phyloP scores from a whole-genome alignment of 1,139 yeast genomes.

The Pichia sp. region DNA sequence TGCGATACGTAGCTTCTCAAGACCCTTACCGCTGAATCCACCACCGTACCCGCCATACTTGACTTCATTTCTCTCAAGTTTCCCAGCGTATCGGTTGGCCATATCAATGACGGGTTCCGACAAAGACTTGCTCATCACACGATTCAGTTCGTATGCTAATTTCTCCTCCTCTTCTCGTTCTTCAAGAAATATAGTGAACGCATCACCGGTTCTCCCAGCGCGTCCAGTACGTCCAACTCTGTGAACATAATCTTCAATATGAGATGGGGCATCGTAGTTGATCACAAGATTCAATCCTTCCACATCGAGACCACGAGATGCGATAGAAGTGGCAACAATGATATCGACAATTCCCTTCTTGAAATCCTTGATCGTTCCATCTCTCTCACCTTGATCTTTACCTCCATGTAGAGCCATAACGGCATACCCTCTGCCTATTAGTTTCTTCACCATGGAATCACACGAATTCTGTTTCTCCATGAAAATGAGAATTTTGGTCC shows the following conservation, averaged over 20 bases:
- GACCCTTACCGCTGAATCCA: slow-evolving; percentile 94
- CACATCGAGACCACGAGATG: slow-evolving; percentile 93
- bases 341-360: slow-evolving; percentile 55
- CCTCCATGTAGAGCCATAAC: slow-evolving; percentile 87
- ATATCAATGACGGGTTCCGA: too few relatives aligned
- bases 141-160: too few relatives aligned
- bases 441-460: slow-evolving; percentile 55
- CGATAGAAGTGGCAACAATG: slow-evolving; percentile 85
- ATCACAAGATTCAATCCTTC: slow-evolving; percentile 73
- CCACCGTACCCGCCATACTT: not conserved
- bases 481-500: slow-evolving; percentile 58
- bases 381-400: slow-evolving; percentile 79
- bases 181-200: slow-evolving; percentile 63
- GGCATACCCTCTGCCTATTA: slow-evolving; percentile 49
- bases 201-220: slow-evolving; percentile 75
- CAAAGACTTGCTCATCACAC: too few relatives aligned
- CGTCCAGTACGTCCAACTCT: slow-evolving; percentile 96
- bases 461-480: slow-evolving; percentile 84
- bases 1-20: slow-evolving; percentile 68
- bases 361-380: slow-evolving; percentile 66
- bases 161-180: slow-evolving; percentile 57
- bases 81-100: too few relatives aligned
- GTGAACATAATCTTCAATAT: slow-evolving; percentile 94
- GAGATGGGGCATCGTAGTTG: slow-evolving; percentile 85
- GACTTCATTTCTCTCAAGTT: slow-evolving; percentile 45